Evolutionary conservation across 2,329 filamentous ascomycete genomes (phyloP).

Genomic region (Stagonosporopsis vannaccii): DNA sequence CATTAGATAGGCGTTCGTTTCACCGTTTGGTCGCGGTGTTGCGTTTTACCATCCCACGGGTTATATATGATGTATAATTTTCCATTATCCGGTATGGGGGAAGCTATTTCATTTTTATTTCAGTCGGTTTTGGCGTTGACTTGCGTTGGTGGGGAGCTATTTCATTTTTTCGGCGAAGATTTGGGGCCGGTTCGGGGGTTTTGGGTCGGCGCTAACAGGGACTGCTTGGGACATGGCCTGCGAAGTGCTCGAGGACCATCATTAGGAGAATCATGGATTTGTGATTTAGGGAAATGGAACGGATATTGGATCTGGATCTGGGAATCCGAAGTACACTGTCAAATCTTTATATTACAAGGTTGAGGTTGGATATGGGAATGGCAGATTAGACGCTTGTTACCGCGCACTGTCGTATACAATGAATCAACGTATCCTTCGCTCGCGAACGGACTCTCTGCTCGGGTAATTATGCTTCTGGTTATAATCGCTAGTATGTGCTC

Average conservation of each 20-base stretch:
- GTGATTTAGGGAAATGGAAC: not conserved
- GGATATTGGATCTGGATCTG: too few relatives aligned
- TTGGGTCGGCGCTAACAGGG: slow-evolving; percentile 9
- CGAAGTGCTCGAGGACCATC: slow-evolving; percentile 19
- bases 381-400: not conserved
- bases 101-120: slow-evolving; percentile 37
- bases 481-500: not conserved
- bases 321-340: not conserved
- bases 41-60: slow-evolving; percentile 2
- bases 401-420: slow-evolving; percentile 3
- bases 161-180: slow-evolving; percentile 41
- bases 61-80: slow-evolving; percentile 30
- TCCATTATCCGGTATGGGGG: slow-evolving; percentile 28
- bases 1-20: slow-evolving; percentile 32
- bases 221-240: slow-evolving; percentile 1
- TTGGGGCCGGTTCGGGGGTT: slow-evolving; percentile 17
- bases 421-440: not conserved
- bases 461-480: not conserved
- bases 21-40: slow-evolving; percentile 13
- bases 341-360: not conserved
- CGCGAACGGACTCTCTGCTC: not conserved
- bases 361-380: not conserved
- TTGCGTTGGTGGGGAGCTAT: slow-evolving; percentile 42
- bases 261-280: not conserved
- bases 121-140: slow-evolving; percentile 11